Conservation (phyloP, 2,329 filamentous ascomycete genomes). For the Penicillium sp. region DNA sequence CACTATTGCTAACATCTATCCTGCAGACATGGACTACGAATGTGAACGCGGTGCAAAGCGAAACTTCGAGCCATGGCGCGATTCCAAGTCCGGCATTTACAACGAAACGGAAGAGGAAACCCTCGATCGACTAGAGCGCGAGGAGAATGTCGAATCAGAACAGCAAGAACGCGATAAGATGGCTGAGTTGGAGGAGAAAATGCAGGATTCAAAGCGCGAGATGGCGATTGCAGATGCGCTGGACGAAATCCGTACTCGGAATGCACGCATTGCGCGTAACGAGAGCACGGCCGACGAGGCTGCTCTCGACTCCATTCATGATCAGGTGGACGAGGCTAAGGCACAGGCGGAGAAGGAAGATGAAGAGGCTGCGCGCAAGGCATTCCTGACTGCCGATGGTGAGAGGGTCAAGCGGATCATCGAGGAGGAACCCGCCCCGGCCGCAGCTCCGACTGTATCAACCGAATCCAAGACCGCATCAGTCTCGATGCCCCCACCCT, state of each 20-base stretch:
- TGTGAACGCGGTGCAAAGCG: conserved; percentile 82
- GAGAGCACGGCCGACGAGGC: conserved; percentile 67
- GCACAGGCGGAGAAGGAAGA: conserved; percentile 77
- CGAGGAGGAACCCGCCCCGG: conserved; percentile 49
- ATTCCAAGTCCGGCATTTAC: conserved; percentile 59
- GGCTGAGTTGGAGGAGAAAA: conserved; percentile 93
- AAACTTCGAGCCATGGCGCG: conserved; percentile 91
- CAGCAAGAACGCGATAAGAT: conserved; percentile 84
- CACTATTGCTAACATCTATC: neutral
- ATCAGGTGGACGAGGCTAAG: conserved; percentile 62
- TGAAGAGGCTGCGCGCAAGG: conserved; percentile 75
- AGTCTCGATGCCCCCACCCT: conserved; percentile 51
- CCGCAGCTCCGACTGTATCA: conserved; percentile 34
- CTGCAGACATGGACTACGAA: conserved; percentile 72
- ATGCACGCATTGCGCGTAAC: conserved; percentile 81
- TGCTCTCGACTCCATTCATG: conserved; percentile 59
- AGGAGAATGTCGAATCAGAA: conserved; percentile 67
- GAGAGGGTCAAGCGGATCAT: conserved; percentile 58
- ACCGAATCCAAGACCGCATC: conserved; percentile 32
- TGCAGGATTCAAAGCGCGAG: conserved; percentile 86
- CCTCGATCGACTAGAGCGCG: conserved; percentile 79
- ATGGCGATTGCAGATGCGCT: conserved; percentile 96
- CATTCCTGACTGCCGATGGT: conserved; percentile 70
- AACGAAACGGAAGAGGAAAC: conserved; percentile 86
- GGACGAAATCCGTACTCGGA: conserved; percentile 90